phyloP scores from a whole-genome alignment of 305 asterid species.

The Lippia alba region DNA sequence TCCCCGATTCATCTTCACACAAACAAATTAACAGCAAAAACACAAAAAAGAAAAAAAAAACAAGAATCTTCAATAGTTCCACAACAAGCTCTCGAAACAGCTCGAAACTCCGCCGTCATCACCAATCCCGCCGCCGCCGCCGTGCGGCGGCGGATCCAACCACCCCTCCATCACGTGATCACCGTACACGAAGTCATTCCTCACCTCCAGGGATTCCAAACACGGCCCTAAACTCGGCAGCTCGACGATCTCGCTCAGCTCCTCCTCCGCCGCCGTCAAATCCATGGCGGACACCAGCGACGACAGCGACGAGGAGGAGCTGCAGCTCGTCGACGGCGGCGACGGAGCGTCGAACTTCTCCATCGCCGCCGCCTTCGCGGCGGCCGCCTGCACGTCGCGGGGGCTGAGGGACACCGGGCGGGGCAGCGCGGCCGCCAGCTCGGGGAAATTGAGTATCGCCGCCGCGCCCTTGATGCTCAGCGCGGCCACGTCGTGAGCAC shows the following conservation, averaged over 20 bases:
- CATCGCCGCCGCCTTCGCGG: slow-evolving; percentile 90
- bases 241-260: slow-evolving; percentile 72
- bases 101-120: slow-evolving; percentile 42
- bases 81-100: slow-evolving; percentile 48
- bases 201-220: slow-evolving; percentile 47
- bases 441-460: slow-evolving; percentile 79
- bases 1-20: not conserved
- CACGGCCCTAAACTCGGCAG: slow-evolving; percentile 64
- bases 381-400: slow-evolving; percentile 81
- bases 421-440: slow-evolving; percentile 59
- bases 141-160: slow-evolving; percentile 54
- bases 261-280: slow-evolving; percentile 54
- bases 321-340: slow-evolving; percentile 34
- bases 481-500: slow-evolving; percentile 93
- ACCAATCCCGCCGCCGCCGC: slow-evolving; percentile 33
- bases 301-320: slow-evolving; percentile 39
- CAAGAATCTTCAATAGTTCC: slow-evolving; percentile 49
- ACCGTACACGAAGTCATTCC: slow-evolving; percentile 54
- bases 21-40: slow-evolving; percentile 21
- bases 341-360: slow-evolving; percentile 43
- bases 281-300: slow-evolving; percentile 50
- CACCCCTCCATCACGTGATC: slow-evolving; percentile 55
- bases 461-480: slow-evolving; percentile 74
- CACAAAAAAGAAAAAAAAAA: not conserved
- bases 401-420: slow-evolving; percentile 73